Evolutionary conservation across 1,284 basidiomycete genomes (phyloP).

Genomic region (Sparassis latifolia): DNA sequence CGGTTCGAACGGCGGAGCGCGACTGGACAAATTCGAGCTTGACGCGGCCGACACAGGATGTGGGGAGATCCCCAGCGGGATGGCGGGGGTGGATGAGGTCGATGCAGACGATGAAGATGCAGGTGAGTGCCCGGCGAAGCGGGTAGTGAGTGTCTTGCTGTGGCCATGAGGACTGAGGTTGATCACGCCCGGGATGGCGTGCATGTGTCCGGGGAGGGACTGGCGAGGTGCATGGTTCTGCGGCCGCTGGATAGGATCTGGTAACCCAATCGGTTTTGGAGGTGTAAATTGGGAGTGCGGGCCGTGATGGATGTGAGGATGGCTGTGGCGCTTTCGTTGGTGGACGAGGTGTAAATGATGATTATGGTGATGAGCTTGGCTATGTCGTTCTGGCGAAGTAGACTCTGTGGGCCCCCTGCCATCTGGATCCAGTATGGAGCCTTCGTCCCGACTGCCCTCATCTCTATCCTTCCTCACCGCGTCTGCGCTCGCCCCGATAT

Average conservation of each 20-base stretch:
- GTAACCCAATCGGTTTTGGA: slow-evolving; percentile 1
- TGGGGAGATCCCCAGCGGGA: slow-evolving; percentile 3
- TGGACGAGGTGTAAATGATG: slow-evolving; percentile 11
- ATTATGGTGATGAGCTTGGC: slow-evolving; percentile 9
- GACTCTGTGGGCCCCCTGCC: slow-evolving; percentile 1
- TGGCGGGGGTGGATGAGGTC: slow-evolving; percentile 11
- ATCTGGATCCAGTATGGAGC: background rate
- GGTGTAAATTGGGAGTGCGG: slow-evolving; percentile 13
- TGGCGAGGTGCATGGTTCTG: slow-evolving; percentile 10
- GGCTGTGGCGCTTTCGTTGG: slow-evolving; percentile 26
- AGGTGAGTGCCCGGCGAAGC: slow-evolving; percentile 4
- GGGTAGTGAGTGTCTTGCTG: slow-evolving; percentile 1
- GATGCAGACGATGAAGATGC: slow-evolving; percentile 11
- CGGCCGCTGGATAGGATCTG: slow-evolving; percentile 19
- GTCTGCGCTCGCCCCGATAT: slow-evolving; percentile 9
- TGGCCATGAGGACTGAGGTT: slow-evolving; percentile 16
- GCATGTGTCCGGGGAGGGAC: slow-evolving; percentile 13
- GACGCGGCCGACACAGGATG: slow-evolving; percentile 6
- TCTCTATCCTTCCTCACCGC: slow-evolving; percentile 5
- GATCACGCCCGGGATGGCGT: slow-evolving; percentile 21
- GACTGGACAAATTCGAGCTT: slow-evolving; percentile 22
- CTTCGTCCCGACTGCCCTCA: slow-evolving; percentile 7
- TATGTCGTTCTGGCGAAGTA: slow-evolving; percentile 6
- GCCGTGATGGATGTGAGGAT: slow-evolving; percentile 13
- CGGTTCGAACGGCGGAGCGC: slow-evolving; percentile 29